Percentiles rank a stretch among this genome's conserved stretches.
Evolutionary conservation across 1,284 basidiomycete species (phyloP).

Genomic region (Sanghuangporus weigelae): DNA sequence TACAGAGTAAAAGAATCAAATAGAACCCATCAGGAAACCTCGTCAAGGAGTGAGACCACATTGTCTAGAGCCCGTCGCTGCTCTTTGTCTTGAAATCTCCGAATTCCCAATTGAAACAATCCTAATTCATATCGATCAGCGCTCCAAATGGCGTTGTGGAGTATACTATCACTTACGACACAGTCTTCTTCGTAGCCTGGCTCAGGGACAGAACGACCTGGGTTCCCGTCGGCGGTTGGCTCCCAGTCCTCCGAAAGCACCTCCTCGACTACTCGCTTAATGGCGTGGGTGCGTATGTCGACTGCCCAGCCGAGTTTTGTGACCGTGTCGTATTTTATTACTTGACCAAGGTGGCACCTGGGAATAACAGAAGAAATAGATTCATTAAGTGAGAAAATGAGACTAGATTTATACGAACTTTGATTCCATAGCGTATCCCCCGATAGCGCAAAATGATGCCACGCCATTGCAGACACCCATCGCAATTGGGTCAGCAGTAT

Average conservation of each 20-base stretch:
- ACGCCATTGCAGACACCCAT: conserved; percentile 61
- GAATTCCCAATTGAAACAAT: conserved; percentile 67
- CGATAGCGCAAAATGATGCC: conserved; percentile 51
- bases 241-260: conserved; percentile 71
- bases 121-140: conserved; percentile 32
- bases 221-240: conserved; percentile 28
- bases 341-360: conserved; percentile 78
- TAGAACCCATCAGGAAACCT: not conserved
- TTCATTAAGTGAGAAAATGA: conserved; percentile 18
- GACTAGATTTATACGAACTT: conserved; percentile 27
- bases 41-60: not conserved
- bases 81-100: conserved; percentile 34
- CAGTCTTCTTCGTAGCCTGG: conserved; percentile 35
- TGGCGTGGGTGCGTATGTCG: conserved; percentile 74
- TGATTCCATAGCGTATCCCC: conserved; percentile 60
- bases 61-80: not conserved
- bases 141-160: not conserved
- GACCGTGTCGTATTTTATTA: conserved; percentile 86
- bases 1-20: too few species aligned
- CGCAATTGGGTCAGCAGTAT: conserved; percentile 68
- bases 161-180: conserved; percentile 36
- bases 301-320: conserved; percentile 78
- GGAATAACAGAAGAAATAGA: conserved; percentile 21
- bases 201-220: conserved; percentile 28
- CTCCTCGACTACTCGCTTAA: conserved; percentile 70